These are phyloP conservation scores for Colletotrichum sp. DNA, from an alignment of 2,329 filamentous ascomycete genomes.

Conservation along the genomic window DNA sequence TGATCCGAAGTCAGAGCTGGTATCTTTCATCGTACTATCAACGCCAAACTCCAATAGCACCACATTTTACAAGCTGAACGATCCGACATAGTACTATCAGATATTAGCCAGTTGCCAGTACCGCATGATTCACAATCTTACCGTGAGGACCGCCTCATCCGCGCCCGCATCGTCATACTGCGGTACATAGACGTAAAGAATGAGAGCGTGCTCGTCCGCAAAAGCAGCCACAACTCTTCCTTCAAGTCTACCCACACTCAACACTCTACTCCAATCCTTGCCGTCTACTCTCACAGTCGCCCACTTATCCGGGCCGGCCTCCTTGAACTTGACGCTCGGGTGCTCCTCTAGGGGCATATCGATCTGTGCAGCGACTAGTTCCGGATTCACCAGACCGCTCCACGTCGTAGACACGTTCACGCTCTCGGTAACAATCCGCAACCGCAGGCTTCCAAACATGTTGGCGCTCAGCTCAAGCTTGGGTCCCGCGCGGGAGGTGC, in stretches of 20 bases:
- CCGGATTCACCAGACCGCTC: slow-evolving; percentile 85
- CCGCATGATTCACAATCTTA: slow-evolving; percentile 43
- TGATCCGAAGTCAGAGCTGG: background rate
- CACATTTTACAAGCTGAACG: slow-evolving; percentile 35
- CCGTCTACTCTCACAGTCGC: slow-evolving; percentile 91
- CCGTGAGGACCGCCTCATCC: slow-evolving; percentile 78
- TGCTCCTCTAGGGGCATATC: slow-evolving; percentile 77
- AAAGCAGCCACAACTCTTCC: slow-evolving; percentile 94
- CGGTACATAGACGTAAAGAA: slow-evolving; percentile 82
- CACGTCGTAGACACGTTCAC: slow-evolving; percentile 86
- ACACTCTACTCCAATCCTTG: slow-evolving; percentile 91
- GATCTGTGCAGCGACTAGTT: slow-evolving; percentile 80
- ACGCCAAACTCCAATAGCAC: background rate
- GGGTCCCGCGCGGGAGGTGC: slow-evolving; percentile 43
- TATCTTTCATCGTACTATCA: background rate
- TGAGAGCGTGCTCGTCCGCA: slow-evolving; percentile 78
- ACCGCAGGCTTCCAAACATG: slow-evolving; percentile 86
- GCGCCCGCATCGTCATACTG: slow-evolving; percentile 69
- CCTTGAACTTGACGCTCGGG: slow-evolving; percentile 80
- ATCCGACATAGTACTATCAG: slow-evolving; percentile 42
- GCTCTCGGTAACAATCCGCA: slow-evolving; percentile 83
- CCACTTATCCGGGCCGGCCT: slow-evolving; percentile 82
- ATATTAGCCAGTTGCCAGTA: background rate
- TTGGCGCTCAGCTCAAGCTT: slow-evolving; percentile 90
- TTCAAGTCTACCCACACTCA: slow-evolving; percentile 88